Base-by-base conservation (phyloP, 164 flowering plant genomes). In the Piper betle region DNA sequence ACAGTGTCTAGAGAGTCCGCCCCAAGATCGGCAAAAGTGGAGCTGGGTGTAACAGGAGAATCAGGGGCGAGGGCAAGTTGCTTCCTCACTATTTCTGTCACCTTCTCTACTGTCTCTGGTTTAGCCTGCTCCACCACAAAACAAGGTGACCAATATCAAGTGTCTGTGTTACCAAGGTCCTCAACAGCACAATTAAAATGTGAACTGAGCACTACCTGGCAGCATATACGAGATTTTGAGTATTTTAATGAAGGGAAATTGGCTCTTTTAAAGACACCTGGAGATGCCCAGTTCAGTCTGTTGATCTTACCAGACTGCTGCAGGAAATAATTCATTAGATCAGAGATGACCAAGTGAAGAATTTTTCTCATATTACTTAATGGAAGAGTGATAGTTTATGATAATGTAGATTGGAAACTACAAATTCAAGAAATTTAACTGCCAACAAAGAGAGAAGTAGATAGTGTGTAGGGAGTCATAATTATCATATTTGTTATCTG, bases 1-100 rank as follows among this genome's bases (percentile, higher is more conserved):
- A 80, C 84, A 71, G 81, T 80, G 58, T 80, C 84, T 40, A 80
- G 80, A 53, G 84, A 80, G 71, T 80, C 84, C 54, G 84, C 84
- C 43, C 84, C 84, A 62, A 80, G 84, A 3, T 71, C 61, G 39
- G 72, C 46, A 40, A 80, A 77, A 57, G 68, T 80, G 18, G 83
- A 75, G 12, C 73, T 77, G 2, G 73, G 78, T 17, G 66, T 63
- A 54, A 80, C 73, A 2, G 73, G 39, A 43, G 74, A 62, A 17
- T 69, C 77, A 13, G 55, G 69, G 6, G 75, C 70, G 39, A 78
- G 58, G 17, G 81, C 81, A 62, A 80, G 70, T 48, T 80, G 84
- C 52, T 73, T 76, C 69, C 64, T 72, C 58, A 80, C 84, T 16
- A 80, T 78, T 13, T 69, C 75, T 67, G 74, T 69, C n/a, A 80